Evolutionary conservation across 345 rosid species (phyloP), one percentile per base, ranked within the genome.

Genomic region (Arabidopsis arenosa): DNA sequence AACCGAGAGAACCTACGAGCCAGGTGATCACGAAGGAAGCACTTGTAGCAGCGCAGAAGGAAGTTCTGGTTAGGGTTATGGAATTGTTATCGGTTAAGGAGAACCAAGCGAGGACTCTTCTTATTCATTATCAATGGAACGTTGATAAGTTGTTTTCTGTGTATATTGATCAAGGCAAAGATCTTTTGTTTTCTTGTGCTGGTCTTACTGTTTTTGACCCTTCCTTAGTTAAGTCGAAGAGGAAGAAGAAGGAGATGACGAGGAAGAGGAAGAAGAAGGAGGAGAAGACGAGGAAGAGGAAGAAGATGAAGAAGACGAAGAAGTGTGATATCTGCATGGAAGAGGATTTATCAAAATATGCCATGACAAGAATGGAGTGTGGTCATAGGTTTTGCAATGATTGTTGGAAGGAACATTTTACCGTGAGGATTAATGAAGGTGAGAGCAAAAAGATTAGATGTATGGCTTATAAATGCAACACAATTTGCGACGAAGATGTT

Each of bases 381-480:
- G 85, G 85, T 72, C 97, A 94, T 80, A 71, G 77, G 68, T 94
- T 82, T 84, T 94, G 98, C 83, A 88, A 92, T 73, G 83, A 76
- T 58, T 92, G 97, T 94, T 6, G 89, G 79, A 89, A 91, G 5
- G 89, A 81, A 78, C 92, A 94, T 80, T 92, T 94, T 74, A 78
- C 86, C 54, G 89, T 94, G 67, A 86, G 83, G 83, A 94, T 94
- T 69, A 87, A 86, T 51, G 99, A 92, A 78, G 93, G 97, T 32
- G 92, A 90, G 80, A 90, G 97, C 74, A 90, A 78, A 85, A 90
- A 88, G 43, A 92, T 92, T 81, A 83, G 77, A 74, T 94, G 97
- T 84, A 89, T 92, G 97, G 92, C 96, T 45, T 78, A 90, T 83
- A 87, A 85, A 47, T 94, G 97, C 77, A 81, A 85, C 58, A 86